Percentiles rank a stretch among this genome's conserved stretches.
Evolutionary conservation across 345 rosid species (phyloP).

Genomic region (Aurinia saxatilis): DNA sequence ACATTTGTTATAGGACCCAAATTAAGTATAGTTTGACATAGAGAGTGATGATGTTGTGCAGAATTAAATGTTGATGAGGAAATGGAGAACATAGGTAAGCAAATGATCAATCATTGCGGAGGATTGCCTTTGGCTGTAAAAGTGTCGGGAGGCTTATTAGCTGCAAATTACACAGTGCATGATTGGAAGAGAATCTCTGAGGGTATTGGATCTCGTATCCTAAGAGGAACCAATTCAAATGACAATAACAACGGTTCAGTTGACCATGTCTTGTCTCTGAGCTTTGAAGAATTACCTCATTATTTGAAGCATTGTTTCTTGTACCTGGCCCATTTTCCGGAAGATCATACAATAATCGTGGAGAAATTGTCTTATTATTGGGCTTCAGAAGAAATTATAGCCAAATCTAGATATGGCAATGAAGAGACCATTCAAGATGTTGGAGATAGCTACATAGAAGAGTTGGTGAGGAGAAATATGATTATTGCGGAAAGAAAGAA

Average conservation of each 20-base stretch:
- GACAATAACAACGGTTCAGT: neutral
- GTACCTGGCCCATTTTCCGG: no score
- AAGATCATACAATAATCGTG: no score
- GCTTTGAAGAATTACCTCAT: no score
- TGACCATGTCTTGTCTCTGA: no score
- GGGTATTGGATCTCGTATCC: neutral
- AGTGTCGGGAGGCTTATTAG: neutral
- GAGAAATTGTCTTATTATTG: no score
- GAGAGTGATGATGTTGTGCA: neutral
- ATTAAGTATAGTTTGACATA: neutral
- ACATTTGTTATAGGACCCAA: no score
- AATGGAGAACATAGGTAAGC: neutral
- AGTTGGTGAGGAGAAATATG: no score
- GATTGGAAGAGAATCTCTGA: neutral
- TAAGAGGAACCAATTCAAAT: neutral
- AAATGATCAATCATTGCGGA: no score
- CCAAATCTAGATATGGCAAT: slow-evolving; percentile 8
- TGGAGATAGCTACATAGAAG: slow-evolving; percentile 1
- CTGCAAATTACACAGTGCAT: neutral
- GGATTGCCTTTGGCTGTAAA: neutral
- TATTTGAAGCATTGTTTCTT: no score
- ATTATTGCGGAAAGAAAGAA: no score
- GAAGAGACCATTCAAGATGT: slow-evolving; percentile 6
- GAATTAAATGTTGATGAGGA: neutral
- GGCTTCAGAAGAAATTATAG: no score